phyloP scores from a whole-genome alignment of 2,329 filamentous ascomycete species.

The Cercospora janseana region DNA sequence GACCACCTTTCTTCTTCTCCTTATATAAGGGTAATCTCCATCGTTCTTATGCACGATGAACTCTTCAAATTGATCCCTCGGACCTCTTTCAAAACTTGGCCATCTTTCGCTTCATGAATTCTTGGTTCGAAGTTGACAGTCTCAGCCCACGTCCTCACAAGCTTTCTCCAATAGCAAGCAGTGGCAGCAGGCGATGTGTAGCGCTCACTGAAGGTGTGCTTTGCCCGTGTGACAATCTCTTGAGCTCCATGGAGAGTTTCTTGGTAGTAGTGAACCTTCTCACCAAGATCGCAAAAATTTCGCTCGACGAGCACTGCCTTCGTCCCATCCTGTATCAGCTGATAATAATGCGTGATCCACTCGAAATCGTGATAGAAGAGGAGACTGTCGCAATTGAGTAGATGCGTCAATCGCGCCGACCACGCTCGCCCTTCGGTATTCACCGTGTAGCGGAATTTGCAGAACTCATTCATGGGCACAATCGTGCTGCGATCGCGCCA shows the following conservation, averaged over 20 bases:
- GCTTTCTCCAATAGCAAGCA: slow-evolving; percentile 34
- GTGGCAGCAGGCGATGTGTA: slow-evolving; percentile 33
- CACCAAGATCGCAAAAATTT: slow-evolving; percentile 29
- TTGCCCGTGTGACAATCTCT: slow-evolving; percentile 24
- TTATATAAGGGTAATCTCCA: slow-evolving; percentile 20
- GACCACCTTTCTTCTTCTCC: not conserved
- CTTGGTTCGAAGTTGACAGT: slow-evolving; percentile 2
- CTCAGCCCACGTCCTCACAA: slow-evolving; percentile 7
- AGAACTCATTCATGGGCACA: slow-evolving; percentile 31
- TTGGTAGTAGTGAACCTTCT: slow-evolving; percentile 29
- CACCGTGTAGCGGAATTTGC: slow-evolving; percentile 31
- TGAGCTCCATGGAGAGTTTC: slow-evolving; percentile 25
- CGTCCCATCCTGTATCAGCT: slow-evolving; percentile 27
- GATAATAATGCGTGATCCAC: slow-evolving; percentile 33
- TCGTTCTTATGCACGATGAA: slow-evolving; percentile 25
- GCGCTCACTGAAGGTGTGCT: slow-evolving; percentile 26
- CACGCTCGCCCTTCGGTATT: slow-evolving; percentile 34
- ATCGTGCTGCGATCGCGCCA: slow-evolving; percentile 26
- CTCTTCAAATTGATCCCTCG: slow-evolving; percentile 30
- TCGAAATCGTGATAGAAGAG: slow-evolving; percentile 32
- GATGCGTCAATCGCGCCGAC: slow-evolving; percentile 33
- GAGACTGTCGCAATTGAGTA: slow-evolving; percentile 33
- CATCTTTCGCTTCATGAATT: slow-evolving; percentile 18
- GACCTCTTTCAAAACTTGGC: slow-evolving; percentile 25
- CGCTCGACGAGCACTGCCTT: slow-evolving; percentile 30